Base-by-base conservation (phyloP, 129 eudicot species). In the Tanacetum coccineum region DNA sequence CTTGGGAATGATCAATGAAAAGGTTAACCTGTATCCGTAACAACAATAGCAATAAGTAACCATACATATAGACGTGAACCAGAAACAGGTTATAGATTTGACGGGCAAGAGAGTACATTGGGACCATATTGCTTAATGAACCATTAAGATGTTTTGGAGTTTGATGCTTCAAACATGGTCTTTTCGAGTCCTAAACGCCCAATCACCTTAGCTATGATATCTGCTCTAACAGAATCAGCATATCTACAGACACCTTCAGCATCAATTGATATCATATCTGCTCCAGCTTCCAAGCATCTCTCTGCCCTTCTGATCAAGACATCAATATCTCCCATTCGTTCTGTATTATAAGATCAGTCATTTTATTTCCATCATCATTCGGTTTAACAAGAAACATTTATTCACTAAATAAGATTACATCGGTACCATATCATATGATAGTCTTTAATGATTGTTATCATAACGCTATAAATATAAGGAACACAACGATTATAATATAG, bases 211-310 rank as follows among this genome's bases (percentile, higher is more conserved):
- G 98, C 91, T 57, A 92, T 77, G 61, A 92, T 82, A 70, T 88
- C 96, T n/a, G 87, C 82, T 62, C 98, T 69, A 57, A 92, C 60
- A 10, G 85, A 80, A 57, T 88, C 89, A 21, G 89, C 87, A n/a
- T 80, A 80, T 60, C 74, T 84, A 75, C 96, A 88, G 18, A 88
- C 85, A 75, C 83, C 95, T 57, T 86, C 96, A 46, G 96, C 89
- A 74, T 92, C 95, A 21, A 92, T 84, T 81, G 80, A 76, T 68
- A 92, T 92, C 98, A 92, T 88, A 81, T 92, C 96, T 68, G 98
- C 96, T 28, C 98, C 96, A 64, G 98, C 98, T 79, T 92, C 96
- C 72, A 92, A 85, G 77, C 96, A 92, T 82, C 96, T 85, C 75
- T 92, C 98, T 3, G 98, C 95, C 57, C 87, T 85, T 68, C 90